Evolutionary conservation across 2,329 filamentous ascomycete species (phyloP), one percentile per base, ranked within the genome.

Genomic region (Westerdykella sp.): DNA sequence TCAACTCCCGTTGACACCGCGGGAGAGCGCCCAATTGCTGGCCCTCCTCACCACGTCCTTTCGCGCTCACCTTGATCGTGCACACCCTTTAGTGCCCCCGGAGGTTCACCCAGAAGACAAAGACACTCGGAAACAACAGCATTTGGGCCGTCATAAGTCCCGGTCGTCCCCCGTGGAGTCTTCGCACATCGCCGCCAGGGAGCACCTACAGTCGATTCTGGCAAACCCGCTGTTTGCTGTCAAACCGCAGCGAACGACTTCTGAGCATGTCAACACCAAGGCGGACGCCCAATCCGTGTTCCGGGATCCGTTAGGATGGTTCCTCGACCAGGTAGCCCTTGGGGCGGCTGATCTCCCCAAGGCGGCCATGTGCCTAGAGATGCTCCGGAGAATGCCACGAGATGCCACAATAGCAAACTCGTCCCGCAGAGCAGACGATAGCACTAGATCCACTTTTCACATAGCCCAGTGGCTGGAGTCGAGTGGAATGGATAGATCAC

Each of bases 41-140:
- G 73, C 69, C 41, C 70, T 80, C 15, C 73, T 85, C 49, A 83
- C 79, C 16, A 73, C 72, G 34, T 83, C 80, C 11, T 85, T 85
- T 60, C 73, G 79, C 51, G 70, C 73, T 39, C 79, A 83, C 45
- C 73, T 85, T 34, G 80, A 84, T 54, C 71, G 69, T 41, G 74
- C 77, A 45, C 75, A 83, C 63, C 75, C 74, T 25, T 25, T 58
- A 11, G 30, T 45, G 7, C 14, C 48, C 6, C 9, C 32, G 14
- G 18, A 13, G 10, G 25, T 9, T 9, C 7, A 9, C 25, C 22
- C 49, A 18, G 54, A 57, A 15, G 36, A 30, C 38, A 28, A 28
- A 3, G 31, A 37, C 11, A 43, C 15, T 28, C 38, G 41, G 2
- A 23, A 22, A n/a, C 41, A 28, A 14, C 47, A 43, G 37, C 41